Percentiles rank a stretch among this genome's conserved stretches.
These are phyloP conservation scores for Boletellus emodensis DNA, from an alignment of 768 basidiomycete genomes.

Conservation along the genomic window DNA sequence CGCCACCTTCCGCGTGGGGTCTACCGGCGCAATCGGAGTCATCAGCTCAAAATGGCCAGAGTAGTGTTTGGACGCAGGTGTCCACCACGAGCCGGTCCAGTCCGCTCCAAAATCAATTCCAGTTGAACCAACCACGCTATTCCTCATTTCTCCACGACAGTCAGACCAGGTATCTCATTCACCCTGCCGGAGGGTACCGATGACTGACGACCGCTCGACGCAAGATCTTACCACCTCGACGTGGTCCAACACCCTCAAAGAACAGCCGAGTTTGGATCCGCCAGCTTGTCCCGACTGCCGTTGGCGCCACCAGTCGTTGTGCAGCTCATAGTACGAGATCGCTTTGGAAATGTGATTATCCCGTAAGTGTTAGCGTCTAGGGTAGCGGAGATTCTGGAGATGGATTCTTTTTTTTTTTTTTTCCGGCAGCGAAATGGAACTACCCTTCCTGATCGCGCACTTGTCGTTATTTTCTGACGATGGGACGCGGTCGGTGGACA, in stretches of 20 bases:
- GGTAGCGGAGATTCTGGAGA: slow-evolving; percentile 19
- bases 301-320: slow-evolving; percentile 82
- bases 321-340: slow-evolving; percentile 71
- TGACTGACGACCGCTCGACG: slow-evolving; percentile 18
- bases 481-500: slow-evolving; percentile 59
- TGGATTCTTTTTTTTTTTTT: slow-evolving; percentile 13
- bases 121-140: slow-evolving; percentile 46
- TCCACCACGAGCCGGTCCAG: slow-evolving; percentile 30
- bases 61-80: slow-evolving; percentile 26
- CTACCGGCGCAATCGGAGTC: slow-evolving; percentile 36
- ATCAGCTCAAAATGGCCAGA: slow-evolving; percentile 19
- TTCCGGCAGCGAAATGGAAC: slow-evolving; percentile 69
- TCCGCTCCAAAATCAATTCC: slow-evolving; percentile 34
- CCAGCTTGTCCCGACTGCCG: slow-evolving; percentile 73
- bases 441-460: slow-evolving; percentile 85
- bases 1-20: slow-evolving; percentile 43
- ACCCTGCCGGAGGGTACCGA: slow-evolving; percentile 8
- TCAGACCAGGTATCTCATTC: slow-evolving; percentile 45
- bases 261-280: slow-evolving; percentile 77
- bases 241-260: slow-evolving; percentile 81
- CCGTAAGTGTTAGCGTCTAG: slow-evolving; percentile 57
- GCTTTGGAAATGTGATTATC: slow-evolving; percentile 63
- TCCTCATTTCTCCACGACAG: slow-evolving; percentile 55
- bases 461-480: slow-evolving; percentile 71
- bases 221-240: slow-evolving; percentile 73